Evolutionary conservation across 2,329 filamentous ascomycete genomes (phyloP).

Genomic region (Ophiostoma perfectum): DNA sequence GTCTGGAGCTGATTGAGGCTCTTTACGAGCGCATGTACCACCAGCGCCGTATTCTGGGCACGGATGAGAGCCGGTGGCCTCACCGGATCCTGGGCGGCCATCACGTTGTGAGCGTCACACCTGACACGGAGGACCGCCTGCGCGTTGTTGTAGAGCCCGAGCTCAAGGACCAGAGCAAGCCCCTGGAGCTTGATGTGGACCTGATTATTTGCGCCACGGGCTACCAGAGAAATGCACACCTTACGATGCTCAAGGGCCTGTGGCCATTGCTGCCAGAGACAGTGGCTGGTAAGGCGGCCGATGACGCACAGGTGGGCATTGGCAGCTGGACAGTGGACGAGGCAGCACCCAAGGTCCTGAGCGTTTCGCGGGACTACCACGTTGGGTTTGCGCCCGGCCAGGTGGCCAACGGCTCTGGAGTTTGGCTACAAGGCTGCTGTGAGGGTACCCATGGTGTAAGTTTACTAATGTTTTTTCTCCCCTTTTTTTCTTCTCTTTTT

Average conservation of each 20-base stretch:
- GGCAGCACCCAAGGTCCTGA: conserved; percentile 45
- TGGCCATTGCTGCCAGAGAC: conserved; percentile 58
- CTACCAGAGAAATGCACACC: conserved; percentile 72
- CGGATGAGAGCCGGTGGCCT: conserved; percentile 69
- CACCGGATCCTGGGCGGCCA: conserved; percentile 71
- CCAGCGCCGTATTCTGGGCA: conserved; percentile 65
- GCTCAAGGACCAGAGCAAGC: conserved; percentile 30
- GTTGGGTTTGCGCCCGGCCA: conserved; percentile 64
- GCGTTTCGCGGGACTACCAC: conserved; percentile 71
- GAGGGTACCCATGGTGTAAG: conserved; percentile 87
- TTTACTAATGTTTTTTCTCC: conserved; percentile 11
- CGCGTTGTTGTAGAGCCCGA: conserved; percentile 52
- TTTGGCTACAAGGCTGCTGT: conserved; percentile 93
- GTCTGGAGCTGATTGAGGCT: conserved; percentile 81
- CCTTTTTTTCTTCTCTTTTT: background rate
- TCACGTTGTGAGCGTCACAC: conserved; percentile 56
- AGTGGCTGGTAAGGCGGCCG: conserved; percentile 20
- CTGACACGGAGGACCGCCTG: conserved; percentile 44
- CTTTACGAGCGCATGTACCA: conserved; percentile 85
- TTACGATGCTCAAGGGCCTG: conserved; percentile 65
- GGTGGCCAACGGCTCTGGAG: conserved; percentile 67
- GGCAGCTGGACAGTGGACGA: conserved; percentile 28
- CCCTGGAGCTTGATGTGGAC: conserved; percentile 68
- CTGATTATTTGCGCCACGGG: conserved; percentile 82
- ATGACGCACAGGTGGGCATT: conserved; percentile 21